Percentiles rank a stretch among this genome's conserved stretches.
Conservation (phyloP, 1,139 yeast genomes). For the Geotrichum carabidarum region DNA sequence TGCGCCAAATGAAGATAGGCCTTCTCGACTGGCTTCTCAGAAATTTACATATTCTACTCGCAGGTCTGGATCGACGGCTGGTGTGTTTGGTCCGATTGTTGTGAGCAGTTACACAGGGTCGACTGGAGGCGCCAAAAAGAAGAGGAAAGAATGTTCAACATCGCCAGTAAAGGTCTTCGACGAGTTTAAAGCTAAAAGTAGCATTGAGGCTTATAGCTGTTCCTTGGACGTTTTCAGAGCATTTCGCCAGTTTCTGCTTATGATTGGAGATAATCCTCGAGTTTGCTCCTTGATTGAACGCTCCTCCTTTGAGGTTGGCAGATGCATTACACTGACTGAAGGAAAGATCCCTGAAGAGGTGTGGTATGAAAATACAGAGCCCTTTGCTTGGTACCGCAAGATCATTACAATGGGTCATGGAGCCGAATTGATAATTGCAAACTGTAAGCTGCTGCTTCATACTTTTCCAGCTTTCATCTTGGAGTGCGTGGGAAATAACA, state of each 20-base stretch:
- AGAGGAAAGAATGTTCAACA: background rate
- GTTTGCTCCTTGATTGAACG: constrained; percentile 2
- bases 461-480: constrained; percentile 2
- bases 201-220: constrained; percentile 10
- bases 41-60: constrained; percentile 5
- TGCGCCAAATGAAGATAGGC: background rate
- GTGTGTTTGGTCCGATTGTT: constrained; percentile 2
- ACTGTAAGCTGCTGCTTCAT: background rate
- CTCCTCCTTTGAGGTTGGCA: constrained; percentile 12
- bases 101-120: background rate
- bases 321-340: constrained; percentile 6
- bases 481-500: constrained; percentile 3
- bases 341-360: constrained; percentile 4
- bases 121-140: background rate
- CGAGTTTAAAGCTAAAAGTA: constrained; percentile 2
- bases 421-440: background rate
- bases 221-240: constrained; percentile 4
- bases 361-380: constrained; percentile 15
- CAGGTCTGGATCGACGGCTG: background rate
- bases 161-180: constrained; percentile 4
- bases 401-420: constrained; percentile 10
- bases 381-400: background rate
- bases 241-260: constrained; percentile 10
- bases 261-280: background rate
- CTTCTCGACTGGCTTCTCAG: constrained; percentile 2